Evolutionary conservation across 2,329 filamentous ascomycete species (phyloP).

Genomic region (Berkeleyomyces rouxiae): DNA sequence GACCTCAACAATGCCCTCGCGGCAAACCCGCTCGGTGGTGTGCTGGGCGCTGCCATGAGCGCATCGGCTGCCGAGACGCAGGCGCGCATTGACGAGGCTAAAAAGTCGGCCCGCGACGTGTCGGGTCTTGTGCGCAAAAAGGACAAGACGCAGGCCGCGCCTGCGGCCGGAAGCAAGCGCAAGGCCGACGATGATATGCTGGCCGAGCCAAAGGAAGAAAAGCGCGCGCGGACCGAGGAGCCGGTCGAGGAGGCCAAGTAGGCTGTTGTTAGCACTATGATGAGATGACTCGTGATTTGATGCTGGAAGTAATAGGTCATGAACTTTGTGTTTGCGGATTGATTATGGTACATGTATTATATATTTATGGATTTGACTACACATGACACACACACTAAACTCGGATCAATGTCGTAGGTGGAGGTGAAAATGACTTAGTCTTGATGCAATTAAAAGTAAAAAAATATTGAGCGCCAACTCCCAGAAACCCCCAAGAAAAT

Average conservation of each 20-base stretch:
- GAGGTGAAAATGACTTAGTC: neutral
- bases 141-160: slow-evolving; percentile 17
- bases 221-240: slow-evolving; percentile 18
- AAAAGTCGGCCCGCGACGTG: slow-evolving; percentile 57
- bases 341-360: neutral
- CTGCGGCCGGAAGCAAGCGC: slow-evolving; percentile 26
- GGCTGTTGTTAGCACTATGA: neutral
- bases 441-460: slow-evolving; percentile 1
- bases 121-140: slow-evolving; percentile 58
- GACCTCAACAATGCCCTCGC: slow-evolving; percentile 39
- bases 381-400: neutral
- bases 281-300: neutral
- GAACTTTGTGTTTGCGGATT: neutral
- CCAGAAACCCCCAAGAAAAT: neutral
- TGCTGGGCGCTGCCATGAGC: slow-evolving; percentile 44
- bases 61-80: slow-evolving; percentile 43
- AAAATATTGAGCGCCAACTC: slow-evolving; percentile 8
- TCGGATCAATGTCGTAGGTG: neutral
- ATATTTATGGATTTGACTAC: neutral
- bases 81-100: slow-evolving; percentile 53
- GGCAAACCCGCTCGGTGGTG: slow-evolving; percentile 33
- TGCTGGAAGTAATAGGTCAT: no score
- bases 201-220: slow-evolving; percentile 22
- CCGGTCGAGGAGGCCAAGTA: slow-evolving; percentile 5
- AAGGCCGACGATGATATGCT: slow-evolving; percentile 31